Evolutionary conservation across 2,329 filamentous ascomycete species (phyloP).

Genomic region (Neonectria magnoliae): DNA sequence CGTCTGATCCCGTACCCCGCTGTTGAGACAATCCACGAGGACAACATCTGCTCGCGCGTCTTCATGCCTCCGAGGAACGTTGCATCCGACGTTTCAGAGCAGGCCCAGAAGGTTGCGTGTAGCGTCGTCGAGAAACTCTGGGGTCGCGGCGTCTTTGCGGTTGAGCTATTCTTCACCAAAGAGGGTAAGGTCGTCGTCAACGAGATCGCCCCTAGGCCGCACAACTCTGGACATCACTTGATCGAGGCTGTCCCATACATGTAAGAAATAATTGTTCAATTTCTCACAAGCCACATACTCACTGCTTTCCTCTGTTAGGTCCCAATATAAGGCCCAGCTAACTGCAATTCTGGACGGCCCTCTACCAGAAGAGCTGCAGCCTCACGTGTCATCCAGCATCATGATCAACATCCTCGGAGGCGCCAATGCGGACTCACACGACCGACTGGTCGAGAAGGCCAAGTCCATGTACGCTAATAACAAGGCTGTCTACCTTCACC

Average conservation of each 20-base stretch:
- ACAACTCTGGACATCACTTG: conserved; percentile 95
- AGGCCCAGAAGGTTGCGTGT: conserved; percentile 80
- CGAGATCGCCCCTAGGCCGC: conserved; percentile 47
- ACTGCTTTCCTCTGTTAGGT: conserved; percentile 49
- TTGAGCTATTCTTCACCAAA: conserved; percentile 90
- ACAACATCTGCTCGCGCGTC: conserved; percentile 93
- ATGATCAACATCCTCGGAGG: conserved; percentile 87
- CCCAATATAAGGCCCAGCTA: conserved; percentile 92
- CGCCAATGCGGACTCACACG: conserved; percentile 70
- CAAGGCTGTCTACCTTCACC: conserved; percentile 73
- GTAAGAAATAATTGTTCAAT: conserved; percentile 22
- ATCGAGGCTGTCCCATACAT: conserved; percentile 88
- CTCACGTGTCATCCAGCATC: conserved; percentile 70
- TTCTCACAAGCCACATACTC: not conserved
- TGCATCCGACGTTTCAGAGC: conserved; percentile 64
- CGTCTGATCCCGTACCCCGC: conserved; percentile 79
- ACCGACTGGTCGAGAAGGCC: conserved; percentile 58
- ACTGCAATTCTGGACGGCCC: conserved; percentile 77
- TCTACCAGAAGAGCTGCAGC: conserved; percentile 67
- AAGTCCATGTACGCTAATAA: conserved; percentile 54
- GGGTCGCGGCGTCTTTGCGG: conserved; percentile 93
- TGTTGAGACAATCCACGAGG: conserved; percentile 94
- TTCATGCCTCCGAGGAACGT: conserved; percentile 85
- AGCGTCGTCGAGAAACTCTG: conserved; percentile 82
- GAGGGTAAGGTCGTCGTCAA: conserved; percentile 60